phyloP scores from a whole-genome alignment of 176 grass and related monocot genomes.

The Alloteropsis semialata region DNA sequence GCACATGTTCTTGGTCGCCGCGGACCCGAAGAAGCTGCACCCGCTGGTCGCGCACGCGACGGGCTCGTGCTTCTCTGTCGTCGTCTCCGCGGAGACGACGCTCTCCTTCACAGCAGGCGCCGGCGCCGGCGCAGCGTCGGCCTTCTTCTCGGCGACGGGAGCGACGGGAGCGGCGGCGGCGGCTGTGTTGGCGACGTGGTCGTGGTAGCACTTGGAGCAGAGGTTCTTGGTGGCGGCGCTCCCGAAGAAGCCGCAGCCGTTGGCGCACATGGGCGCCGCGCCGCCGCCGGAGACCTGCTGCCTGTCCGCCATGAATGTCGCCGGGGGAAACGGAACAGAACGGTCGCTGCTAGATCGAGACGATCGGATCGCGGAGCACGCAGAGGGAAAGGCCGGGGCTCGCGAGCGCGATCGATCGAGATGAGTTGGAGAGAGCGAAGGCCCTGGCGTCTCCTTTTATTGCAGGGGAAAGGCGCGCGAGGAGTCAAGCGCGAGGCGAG shows the following conservation, averaged over 20 bases:
- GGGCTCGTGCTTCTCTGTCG: neutral
- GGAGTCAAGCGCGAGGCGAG: too few relatives aligned
- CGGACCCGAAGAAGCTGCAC: constrained; percentile 50
- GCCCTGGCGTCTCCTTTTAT: too few relatives aligned
- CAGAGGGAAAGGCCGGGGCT: too few relatives aligned
- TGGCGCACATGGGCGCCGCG: neutral
- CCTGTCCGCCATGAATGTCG: neutral
- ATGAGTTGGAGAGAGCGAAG: too few relatives aligned
- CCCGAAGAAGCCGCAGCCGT: constrained; percentile 50
- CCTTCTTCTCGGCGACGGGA: neutral
- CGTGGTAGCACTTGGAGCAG: constrained; percentile 52
- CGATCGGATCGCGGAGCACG: neutral
- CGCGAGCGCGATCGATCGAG: too few relatives aligned
- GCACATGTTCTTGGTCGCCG: constrained; percentile 36
- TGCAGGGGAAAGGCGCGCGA: too few relatives aligned
- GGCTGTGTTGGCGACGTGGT: neutral
- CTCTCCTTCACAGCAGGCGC: neutral
- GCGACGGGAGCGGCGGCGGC: neutral
- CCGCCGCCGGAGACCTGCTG: neutral
- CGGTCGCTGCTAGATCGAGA: too few relatives aligned
- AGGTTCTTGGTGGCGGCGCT: constrained; percentile 25
- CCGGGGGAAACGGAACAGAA: too few relatives aligned
- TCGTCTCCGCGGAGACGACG: neutral
- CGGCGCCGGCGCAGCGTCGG: neutral
- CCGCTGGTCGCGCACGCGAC: constrained; percentile 23